Evolutionary conservation across 805 yeast species (phyloP), one percentile per base, ranked within the genome.

Genomic region (Candida peoriensis): DNA sequence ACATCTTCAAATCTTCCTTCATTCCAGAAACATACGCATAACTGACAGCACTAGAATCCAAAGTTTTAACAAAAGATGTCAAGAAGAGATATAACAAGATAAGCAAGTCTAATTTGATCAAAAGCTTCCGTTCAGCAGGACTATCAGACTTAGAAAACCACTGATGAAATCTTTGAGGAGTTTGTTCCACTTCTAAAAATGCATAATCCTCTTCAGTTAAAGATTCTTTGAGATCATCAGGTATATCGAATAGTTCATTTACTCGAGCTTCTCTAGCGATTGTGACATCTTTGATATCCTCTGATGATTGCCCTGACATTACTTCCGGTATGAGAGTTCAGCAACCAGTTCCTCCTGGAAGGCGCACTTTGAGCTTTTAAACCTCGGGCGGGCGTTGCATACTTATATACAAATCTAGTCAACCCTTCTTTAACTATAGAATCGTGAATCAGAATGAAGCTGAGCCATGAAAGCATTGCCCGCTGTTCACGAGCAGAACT

Each of bases 21-120:
- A 80, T 65, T 10, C 82, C 80, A 14, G 77, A 68, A 24, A 74
- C 77, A 46, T 78, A 80, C 2, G 85, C 86, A 47, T 78, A 76
- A 42, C 68, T 69, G 34, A 79, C 54, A 53, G 79, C 79, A 24
- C 74, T 63, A 34, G 69, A 71, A 47, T 80, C 86, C 38, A 80
- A 22, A 4, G 71, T 72, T 49, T 79, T 80, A 37, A 78, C 74
- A 81, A 82, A 80, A 52, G 78, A 78, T 2, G 75, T 75, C 38
- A 76, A 54, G 54, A 76, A 72, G 1, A 80, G 64, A 42, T 75
- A 74, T 28, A 68, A 60, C 7, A 77, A 62, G 34, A 79, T 53
- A 25, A 74, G 50, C 11, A 73, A 41, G 45, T 77, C 84, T 20
- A 76, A 50, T 46, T 77, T 77, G 36, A 62, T 32, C 18, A 74